phyloP scores from a whole-genome alignment of 2,329 filamentous ascomycete genomes.

The Neoascochyta sp. region DNA sequence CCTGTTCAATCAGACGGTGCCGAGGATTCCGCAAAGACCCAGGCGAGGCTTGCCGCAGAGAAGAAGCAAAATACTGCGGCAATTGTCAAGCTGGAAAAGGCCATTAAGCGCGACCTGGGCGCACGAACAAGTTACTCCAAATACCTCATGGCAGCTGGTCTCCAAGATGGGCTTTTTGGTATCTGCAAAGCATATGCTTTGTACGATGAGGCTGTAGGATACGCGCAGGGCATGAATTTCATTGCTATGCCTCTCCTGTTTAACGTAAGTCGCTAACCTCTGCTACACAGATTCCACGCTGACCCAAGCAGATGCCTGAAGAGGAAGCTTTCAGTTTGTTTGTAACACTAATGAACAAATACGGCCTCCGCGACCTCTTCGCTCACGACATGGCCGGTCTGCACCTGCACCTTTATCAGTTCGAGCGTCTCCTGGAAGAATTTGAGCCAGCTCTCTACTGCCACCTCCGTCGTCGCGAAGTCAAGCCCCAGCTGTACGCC shows the following conservation, averaged over 20 bases:
- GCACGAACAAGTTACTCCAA: constrained; percentile 95
- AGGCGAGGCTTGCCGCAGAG: constrained; percentile 61
- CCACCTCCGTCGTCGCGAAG: constrained; percentile 81
- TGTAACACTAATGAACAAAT: constrained; percentile 94
- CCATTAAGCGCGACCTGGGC: constrained; percentile 85
- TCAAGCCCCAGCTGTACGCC: constrained; percentile 88
- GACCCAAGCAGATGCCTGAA: constrained; percentile 71
- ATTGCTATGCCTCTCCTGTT: constrained; percentile 94
- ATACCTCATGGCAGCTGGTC: constrained; percentile 82
- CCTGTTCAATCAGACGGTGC: constrained; percentile 54
- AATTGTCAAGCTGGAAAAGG: constrained; percentile 81
- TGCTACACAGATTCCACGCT: constrained; percentile 65
- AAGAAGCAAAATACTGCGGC: constrained; percentile 70
- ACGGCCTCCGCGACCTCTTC: constrained; percentile 87
- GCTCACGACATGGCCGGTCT: constrained; percentile 94
- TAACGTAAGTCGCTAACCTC: constrained; percentile 61
- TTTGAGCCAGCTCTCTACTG: constrained; percentile 92
- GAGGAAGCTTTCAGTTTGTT: constrained; percentile 94
- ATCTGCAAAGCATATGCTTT: constrained; percentile 97
- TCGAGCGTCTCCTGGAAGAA: constrained; percentile 90
- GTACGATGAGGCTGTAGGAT: constrained; percentile 90
- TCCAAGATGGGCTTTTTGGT: constrained; percentile 91
- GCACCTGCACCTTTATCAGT: constrained; percentile 90
- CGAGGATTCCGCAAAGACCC: constrained; percentile 63
- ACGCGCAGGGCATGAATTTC: constrained; percentile 99